Conservation (phyloP, 2,329 filamentous ascomycete species). For the Zalaria obscura region DNA sequence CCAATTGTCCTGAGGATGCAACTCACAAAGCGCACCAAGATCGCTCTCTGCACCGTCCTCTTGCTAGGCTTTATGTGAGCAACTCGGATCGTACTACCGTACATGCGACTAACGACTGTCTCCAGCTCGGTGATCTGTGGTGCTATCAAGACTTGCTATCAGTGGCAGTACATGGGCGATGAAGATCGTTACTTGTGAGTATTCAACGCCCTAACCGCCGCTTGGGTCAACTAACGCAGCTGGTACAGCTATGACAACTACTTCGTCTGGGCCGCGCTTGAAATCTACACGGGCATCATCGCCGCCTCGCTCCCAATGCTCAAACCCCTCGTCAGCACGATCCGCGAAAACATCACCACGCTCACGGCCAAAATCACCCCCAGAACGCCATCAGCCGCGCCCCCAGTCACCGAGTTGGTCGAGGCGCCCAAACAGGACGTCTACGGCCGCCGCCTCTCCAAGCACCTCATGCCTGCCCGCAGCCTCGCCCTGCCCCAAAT, state of each 20-base stretch:
- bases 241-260: constrained; percentile 18
- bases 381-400: too few species aligned
- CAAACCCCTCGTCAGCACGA: constrained; percentile 23
- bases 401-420: too few species aligned
- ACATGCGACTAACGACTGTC: too few species aligned
- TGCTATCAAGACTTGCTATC: constrained; percentile 26
- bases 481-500: too few species aligned
- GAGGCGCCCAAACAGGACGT: too few species aligned
- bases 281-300: constrained; percentile 30
- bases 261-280: constrained; percentile 31
- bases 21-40: constrained; percentile 27
- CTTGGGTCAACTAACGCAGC: too few species aligned
- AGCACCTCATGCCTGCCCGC: too few species aligned
- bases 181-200: constrained; percentile 22
- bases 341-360: constrained; percentile 14
- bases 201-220: not conserved
- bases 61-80: constrained; percentile 21
- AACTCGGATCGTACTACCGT: too few species aligned
- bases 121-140: constrained; percentile 23
- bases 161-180: constrained; percentile 21
- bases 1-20: constrained; percentile 29
- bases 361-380: too few species aligned
- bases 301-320: constrained; percentile 30
- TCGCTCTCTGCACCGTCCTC: constrained; percentile 22
- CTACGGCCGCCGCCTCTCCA: too few species aligned